phyloP scores from a whole-genome alignment of 1,284 basidiomycete genomes.

The Boletus holoroseus region DNA sequence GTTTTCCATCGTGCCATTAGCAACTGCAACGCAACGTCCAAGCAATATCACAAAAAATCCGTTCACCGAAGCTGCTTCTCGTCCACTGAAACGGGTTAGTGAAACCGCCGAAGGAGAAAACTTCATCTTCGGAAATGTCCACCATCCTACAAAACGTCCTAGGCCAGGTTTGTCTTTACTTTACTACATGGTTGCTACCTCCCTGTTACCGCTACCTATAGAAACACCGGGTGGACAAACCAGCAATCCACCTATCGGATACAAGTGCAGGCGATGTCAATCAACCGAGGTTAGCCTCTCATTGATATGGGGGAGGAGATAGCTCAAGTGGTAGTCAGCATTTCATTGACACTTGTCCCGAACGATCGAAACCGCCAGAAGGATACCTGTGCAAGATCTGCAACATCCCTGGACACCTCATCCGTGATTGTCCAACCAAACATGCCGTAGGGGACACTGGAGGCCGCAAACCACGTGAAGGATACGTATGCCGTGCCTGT shows the following conservation, averaged over 20 bases:
- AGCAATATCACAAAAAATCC: conserved; percentile 71
- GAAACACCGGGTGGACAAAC: conserved; percentile 36
- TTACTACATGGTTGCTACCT: not conserved
- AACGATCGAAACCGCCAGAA: conserved; percentile 69
- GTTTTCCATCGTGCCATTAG: conserved; percentile 53
- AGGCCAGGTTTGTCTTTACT: conserved; percentile 42
- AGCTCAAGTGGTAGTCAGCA: conserved; percentile 45
- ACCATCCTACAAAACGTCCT: conserved; percentile 50
- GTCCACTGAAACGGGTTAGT: conserved; percentile 49
- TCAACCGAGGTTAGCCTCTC: conserved; percentile 55
- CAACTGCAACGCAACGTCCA: conserved; percentile 44
- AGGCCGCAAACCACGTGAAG: conserved; percentile 71
- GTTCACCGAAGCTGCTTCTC: conserved; percentile 44
- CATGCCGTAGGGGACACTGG: conserved; percentile 72
- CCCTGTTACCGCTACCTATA: conserved; percentile 9
- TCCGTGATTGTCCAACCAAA: conserved; percentile 81
- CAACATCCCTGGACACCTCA: conserved; percentile 72
- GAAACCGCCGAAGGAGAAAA: conserved; percentile 49
- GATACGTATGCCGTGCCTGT: conserved; percentile 85
- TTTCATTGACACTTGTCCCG: conserved; percentile 70
- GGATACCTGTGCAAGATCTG: conserved; percentile 85
- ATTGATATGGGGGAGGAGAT: not conserved
- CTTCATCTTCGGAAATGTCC: conserved; percentile 62
- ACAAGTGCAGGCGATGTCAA: conserved; percentile 74
- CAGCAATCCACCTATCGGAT: conserved; percentile 61